Base-by-base conservation (phyloP, 2,329 filamentous ascomycete species). In the Ceratocystis colombiana region DNA sequence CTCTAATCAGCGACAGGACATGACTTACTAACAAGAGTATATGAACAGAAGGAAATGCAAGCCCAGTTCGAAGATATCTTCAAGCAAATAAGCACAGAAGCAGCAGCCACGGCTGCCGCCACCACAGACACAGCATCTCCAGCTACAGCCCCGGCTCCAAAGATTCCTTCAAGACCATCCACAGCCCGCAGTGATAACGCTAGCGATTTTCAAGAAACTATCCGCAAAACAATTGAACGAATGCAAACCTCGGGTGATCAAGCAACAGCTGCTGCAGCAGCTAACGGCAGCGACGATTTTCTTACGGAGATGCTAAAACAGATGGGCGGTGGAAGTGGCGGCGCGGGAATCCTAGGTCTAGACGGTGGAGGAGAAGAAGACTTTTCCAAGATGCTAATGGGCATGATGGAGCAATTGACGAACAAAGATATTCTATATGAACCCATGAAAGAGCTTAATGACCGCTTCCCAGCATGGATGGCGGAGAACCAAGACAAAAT, bases 341-440 rank as follows among this genome's bases (percentile, higher is more conserved):
- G 83, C 8, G 76, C 75, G 46, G 72, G 74, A 63, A 63, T 68
- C 28, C 66, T 64, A 1, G 64, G 66, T 2, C 28, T 66, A 10
- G 61, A 68, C 50, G 82, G 79, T 3, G 80, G 78, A 15, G 79
- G 79, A 68, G 90, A 96, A 66, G 91, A 94, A 71, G 91, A 96
- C 71, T 89, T 97, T 72, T 91, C 90, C 67, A 93, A 96, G 77
- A 90, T 97, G 85, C 83, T 99, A 68, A 85, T 96, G 82, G 89
- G 89, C 65, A 96, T 97, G 90, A 97, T 99, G 93, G 90, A 97
- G 77, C 92, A 99, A 76, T 82, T 99, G 69, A 97, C 94, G 2
- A 96, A 96, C 76, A 97, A 96, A 79, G 94, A 97, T 71, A 96
- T 99, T 69, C 77, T 99, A 63, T 97, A 97, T 74, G 93, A 99